phyloP scores from a whole-genome alignment of 2,329 filamentous ascomycete genomes.

The Neopestalotiopsis sp. region DNA sequence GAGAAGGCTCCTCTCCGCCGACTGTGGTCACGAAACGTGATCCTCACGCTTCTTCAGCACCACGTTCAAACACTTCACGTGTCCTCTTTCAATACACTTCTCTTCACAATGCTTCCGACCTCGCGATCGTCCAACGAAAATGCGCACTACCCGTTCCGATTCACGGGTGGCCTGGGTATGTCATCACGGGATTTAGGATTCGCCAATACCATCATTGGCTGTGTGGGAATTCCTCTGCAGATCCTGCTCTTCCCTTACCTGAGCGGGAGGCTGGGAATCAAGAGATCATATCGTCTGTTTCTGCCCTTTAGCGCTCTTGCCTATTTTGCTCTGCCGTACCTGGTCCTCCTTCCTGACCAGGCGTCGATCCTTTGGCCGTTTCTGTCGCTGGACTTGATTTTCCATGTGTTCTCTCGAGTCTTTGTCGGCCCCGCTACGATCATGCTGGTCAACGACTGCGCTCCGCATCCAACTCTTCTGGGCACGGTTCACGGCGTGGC shows the following conservation, averaged over 20 bases:
- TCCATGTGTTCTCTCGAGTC: background rate
- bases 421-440: constrained; percentile 4
- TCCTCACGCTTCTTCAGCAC: constrained; percentile 5
- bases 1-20: constrained; percentile 10
- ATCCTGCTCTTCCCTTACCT: constrained; percentile 8
- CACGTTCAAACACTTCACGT: background rate
- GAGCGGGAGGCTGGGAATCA: constrained; percentile 9
- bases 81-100: background rate
- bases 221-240: constrained; percentile 8
- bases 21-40: constrained; percentile 4
- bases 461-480: constrained; percentile 5
- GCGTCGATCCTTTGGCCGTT: constrained; percentile 4
- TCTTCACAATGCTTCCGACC: constrained; percentile 10
- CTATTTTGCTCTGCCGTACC: constrained; percentile 2
- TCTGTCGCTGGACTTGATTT: background rate
- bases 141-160: background rate
- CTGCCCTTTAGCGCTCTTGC: constrained; percentile 2
- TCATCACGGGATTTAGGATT: constrained; percentile 2
- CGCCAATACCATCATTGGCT: constrained; percentile 9
- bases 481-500: constrained; percentile 13
- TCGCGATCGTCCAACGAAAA: constrained; percentile 6
- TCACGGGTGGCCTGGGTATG: constrained; percentile 6
- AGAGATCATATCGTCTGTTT: background rate
- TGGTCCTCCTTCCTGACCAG: background rate
- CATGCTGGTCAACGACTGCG: constrained; percentile 11